Evolutionary conservation across 345 rosid genomes (phyloP).

Genomic region (Ricinus communis): DNA sequence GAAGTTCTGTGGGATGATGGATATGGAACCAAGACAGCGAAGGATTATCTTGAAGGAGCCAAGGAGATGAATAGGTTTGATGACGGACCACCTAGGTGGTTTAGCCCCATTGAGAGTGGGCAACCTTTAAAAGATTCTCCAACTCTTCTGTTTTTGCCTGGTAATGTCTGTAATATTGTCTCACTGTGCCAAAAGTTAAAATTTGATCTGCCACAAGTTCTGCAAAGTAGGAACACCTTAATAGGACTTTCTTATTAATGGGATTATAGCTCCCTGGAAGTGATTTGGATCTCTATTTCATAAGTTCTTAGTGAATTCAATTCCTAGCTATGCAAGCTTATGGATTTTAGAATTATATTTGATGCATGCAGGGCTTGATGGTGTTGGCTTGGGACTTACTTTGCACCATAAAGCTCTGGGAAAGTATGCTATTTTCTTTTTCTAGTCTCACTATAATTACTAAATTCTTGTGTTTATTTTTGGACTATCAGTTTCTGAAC

Average conservation of each 20-base stretch:
- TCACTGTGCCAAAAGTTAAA: neutral
- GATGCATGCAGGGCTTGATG: slow-evolving; percentile 60
- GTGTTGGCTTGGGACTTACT: slow-evolving; percentile 74
- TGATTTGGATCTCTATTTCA: neutral
- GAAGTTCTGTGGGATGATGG: slow-evolving; percentile 88
- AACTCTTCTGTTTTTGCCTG: slow-evolving; percentile 70
- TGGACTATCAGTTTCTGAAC: neutral
- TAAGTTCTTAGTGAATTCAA: neutral
- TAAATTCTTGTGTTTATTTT: neutral
- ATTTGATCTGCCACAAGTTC: too few relatives aligned
- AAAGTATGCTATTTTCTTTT: slow-evolving; percentile 38
- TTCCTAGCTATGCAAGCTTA: neutral
- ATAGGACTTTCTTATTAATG: neutral
- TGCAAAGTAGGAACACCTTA: neutral
- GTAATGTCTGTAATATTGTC: slow-evolving; percentile 46
- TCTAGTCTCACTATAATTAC: neutral
- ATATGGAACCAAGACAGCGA: slow-evolving; percentile 54
- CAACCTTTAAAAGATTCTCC: slow-evolving; percentile 64
- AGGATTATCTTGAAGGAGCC: slow-evolving; percentile 60
- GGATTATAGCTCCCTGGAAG: neutral
- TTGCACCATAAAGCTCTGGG: slow-evolving; percentile 91
- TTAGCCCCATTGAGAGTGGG: slow-evolving; percentile 83
- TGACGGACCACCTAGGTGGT: slow-evolving; percentile 89
- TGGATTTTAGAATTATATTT: neutral
- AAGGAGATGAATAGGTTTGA: slow-evolving; percentile 57